Base-by-base conservation (phyloP, 495 filamentous ascomycete genomes). In the Sporormia fimetaria region DNA sequence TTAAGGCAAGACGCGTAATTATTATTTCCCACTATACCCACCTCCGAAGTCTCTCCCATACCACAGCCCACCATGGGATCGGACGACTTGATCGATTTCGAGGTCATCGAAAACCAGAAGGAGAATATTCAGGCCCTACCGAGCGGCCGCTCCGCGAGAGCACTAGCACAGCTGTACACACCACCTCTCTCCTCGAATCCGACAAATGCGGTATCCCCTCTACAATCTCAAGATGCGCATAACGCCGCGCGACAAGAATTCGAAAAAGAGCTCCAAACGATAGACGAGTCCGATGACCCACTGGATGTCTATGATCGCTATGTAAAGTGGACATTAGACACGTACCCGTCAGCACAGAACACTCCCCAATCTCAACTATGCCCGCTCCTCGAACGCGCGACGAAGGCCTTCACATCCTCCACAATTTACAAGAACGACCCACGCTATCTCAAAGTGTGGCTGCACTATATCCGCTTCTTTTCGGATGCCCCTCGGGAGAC, bases 231-330 rank as follows among this genome's bases (percentile, higher is more conserved):
- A 56, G 85, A 75, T 34, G 63, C 80, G 40, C 82, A 90, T 61
- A 79, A 87, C 56, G 71, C 70, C 14, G 80, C 81, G 43, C 74
- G 87, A 45, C 71, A 77, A 51, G 81, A 92, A 58, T 98, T 80
- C 52, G 92, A 98, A 59, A 68, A 73, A 7, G 90, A 98, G 59
- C 61, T 98, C 4, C 65, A 70, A 18, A 70, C 66, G 20, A 78
- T 93, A 32, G 68, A 72, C 43, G 90, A 96, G 56, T 82, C 83
- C 4, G 90, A 98, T 53, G 90, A 98, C 54, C 90, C 90, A 2
- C 75, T 98, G 23, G 92, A 96, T 56, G 71, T 95, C 31, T 98
- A 86, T 63, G 88, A 95, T 52, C 79, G 92, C 58, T 98, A 98
- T 54, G 84, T 95, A 17, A 82, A 84, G 61, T 98, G 90, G 90